Evolutionary conservation across 2,329 filamentous ascomycete species (phyloP).

Genomic region (Colletotrichum musicola): DNA sequence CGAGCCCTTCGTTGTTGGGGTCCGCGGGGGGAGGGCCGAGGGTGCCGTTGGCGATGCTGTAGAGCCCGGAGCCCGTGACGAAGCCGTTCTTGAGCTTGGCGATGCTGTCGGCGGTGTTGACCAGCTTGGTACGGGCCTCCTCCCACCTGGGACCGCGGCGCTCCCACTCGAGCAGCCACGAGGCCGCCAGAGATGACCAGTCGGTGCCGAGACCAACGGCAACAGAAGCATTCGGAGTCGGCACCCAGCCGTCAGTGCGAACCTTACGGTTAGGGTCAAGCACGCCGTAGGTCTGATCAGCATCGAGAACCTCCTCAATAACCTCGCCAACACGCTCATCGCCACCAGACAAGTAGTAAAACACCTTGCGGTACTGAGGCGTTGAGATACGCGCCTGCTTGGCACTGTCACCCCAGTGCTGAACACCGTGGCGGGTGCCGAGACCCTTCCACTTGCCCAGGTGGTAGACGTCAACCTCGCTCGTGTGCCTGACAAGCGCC

Average conservation of each 20-base stretch:
- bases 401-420: slow-evolving; percentile 71
- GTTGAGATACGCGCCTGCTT: slow-evolving; percentile 74
- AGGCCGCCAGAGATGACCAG: slow-evolving; percentile 68
- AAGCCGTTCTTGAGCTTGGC: slow-evolving; percentile 69
- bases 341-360: slow-evolving; percentile 68
- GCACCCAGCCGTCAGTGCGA: slow-evolving; percentile 63
- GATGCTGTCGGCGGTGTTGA: slow-evolving; percentile 62
- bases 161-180: slow-evolving; percentile 72
- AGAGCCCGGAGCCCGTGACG: slow-evolving; percentile 67
- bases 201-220: slow-evolving; percentile 70
- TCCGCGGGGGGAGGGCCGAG: slow-evolving; percentile 66
- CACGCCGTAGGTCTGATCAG: slow-evolving; percentile 63
- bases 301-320: slow-evolving; percentile 63
- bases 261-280: slow-evolving; percentile 72
- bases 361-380: slow-evolving; percentile 66
- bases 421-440: slow-evolving; percentile 72
- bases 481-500: slow-evolving; percentile 68
- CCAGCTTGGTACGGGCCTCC: slow-evolving; percentile 64
- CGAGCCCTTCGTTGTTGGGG: slow-evolving; percentile 62
- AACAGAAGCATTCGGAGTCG: slow-evolving; percentile 54
- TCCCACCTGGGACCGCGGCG: slow-evolving; percentile 66
- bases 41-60: slow-evolving; percentile 62
- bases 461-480: slow-evolving; percentile 74
- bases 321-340: slow-evolving; percentile 70
- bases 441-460: slow-evolving; percentile 69